Conservation (phyloP, 768 basidiomycete species). For the Floccularia luteovirens region DNA sequence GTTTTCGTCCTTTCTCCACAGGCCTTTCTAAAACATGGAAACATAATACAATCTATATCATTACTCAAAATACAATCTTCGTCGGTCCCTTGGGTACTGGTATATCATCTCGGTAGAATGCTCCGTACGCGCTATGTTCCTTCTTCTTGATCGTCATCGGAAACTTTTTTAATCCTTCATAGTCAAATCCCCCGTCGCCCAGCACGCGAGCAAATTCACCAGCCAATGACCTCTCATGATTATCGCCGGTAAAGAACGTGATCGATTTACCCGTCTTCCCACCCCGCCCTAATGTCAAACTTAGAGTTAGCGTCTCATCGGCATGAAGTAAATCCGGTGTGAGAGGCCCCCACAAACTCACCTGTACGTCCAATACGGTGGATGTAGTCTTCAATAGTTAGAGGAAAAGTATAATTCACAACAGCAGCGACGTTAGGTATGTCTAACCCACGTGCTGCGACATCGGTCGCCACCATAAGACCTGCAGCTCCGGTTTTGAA, state of each 20-base stretch:
- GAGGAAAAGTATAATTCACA: slow-evolving; percentile 95
- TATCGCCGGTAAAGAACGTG: slow-evolving; percentile 94
- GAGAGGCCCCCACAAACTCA: too few species aligned
- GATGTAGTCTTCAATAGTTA: slow-evolving; percentile 91
- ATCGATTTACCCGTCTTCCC: slow-evolving; percentile 87
- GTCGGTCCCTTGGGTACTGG: slow-evolving; percentile 54
- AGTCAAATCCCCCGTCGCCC: slow-evolving; percentile 78
- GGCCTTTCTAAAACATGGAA: not conserved
- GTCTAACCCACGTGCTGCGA: slow-evolving; percentile 94
- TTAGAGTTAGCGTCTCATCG: not conserved
- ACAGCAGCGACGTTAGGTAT: slow-evolving; percentile 94
- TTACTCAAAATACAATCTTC: slow-evolving; percentile 63
- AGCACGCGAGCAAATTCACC: slow-evolving; percentile 92
- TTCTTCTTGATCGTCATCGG: slow-evolving; percentile 98
- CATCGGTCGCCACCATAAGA: slow-evolving; percentile 92
- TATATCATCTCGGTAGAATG: slow-evolving; percentile 71
- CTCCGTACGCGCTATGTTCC: slow-evolving; percentile 85
- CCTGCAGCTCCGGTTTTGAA: slow-evolving; percentile 79
- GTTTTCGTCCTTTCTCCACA: too few species aligned
- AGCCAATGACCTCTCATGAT: slow-evolving; percentile 77
- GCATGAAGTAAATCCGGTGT: too few species aligned
- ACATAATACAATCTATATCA: slow-evolving; percentile 6
- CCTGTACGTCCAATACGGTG: slow-evolving; percentile 89
- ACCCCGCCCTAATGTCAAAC: slow-evolving; percentile 59
- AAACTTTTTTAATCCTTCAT: slow-evolving; percentile 75